Evolutionary conservation across 345 rosid species (phyloP), one percentile per base, ranked within the genome.

Genomic region (Raphanus sativus): DNA sequence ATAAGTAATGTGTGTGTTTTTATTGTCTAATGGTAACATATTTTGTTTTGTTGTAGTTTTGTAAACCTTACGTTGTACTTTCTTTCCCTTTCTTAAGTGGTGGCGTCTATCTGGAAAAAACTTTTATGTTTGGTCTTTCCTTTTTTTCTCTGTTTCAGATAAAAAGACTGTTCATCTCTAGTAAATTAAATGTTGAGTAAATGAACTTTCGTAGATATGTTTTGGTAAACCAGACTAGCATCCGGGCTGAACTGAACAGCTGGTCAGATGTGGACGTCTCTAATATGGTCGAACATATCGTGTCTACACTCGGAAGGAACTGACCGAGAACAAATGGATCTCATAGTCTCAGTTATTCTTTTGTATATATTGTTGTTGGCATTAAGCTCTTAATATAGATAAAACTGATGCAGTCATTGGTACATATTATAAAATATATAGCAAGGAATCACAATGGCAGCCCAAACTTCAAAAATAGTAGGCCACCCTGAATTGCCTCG

Each of bases 1-100:
- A 17, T 67, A 28, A 25, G 13, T 52, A 28, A 63, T 58, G 45
- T 1, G 9, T 38, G 11, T 60, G 69, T 78, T 52, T 65, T 36
- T 69, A 0, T 48, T 75, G 73, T 67, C 16, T 59, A 60, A 42
- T 67, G 73, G 74, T 76, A 25, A 69, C 62, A 32, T 69, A 69
- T 69, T 60, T 48, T 45, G 6, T 30, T 26, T 26, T 12, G 10
- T 29, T 60, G 45, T 29, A 38, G n/a, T 55, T 9, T 60, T 69
- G 71, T 64, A 30, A 77, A 40, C 67, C 52, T 78, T 58, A 58
- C 45, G 74, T 34, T 52, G 74, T 67, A 17, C 64, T 67, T 66
- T 33, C 21, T 33, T 32, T 65, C 30, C 1, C 24, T 2, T 30
- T 66, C 29, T 65, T 42, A 62, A 48, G 74, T 77, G 67, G 67